phyloP scores from a whole-genome alignment of 192 early-diverging fungal species.

The Backusella sp. region DNA sequence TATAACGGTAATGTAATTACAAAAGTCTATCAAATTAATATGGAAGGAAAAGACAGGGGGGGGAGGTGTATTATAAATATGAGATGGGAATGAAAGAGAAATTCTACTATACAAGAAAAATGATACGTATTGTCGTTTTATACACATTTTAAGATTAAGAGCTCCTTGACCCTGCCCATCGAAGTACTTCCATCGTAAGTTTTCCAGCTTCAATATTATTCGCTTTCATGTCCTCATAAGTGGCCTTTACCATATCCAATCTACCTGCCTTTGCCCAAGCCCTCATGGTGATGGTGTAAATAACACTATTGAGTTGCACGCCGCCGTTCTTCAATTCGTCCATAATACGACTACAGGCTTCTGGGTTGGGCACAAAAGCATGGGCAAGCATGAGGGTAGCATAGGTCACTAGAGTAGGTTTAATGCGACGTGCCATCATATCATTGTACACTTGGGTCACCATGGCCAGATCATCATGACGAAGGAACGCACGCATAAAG shows the following conservation, averaged over 20 bases:
- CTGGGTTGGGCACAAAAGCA: slow-evolving; percentile 32
- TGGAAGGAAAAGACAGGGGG: not conserved
- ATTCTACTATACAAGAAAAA: not conserved
- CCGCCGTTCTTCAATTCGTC: slow-evolving; percentile 18
- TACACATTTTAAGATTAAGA: slow-evolving; percentile 1
- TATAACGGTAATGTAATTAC: not conserved
- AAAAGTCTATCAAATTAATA: not conserved
- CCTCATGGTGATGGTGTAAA: slow-evolving; percentile 39
- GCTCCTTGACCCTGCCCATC: slow-evolving; percentile 12
- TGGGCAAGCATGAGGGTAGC: slow-evolving; percentile 39
- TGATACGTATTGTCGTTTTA: not conserved
- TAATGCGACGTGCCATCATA: slow-evolving; percentile 28
- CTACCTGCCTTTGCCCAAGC: slow-evolving; percentile 37
- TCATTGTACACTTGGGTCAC: slow-evolving; percentile 33
- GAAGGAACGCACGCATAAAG: slow-evolving; percentile 40
- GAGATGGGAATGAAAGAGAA: not conserved
- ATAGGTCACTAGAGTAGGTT: slow-evolving; percentile 35
- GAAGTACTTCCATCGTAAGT: slow-evolving; percentile 27
- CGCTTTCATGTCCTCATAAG: slow-evolving; percentile 38
- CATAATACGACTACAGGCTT: slow-evolving; percentile 20
- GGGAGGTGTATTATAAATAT: not conserved
- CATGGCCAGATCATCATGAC: slow-evolving; percentile 22
- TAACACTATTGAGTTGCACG: slow-evolving; percentile 27
- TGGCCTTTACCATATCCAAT: slow-evolving; percentile 21
- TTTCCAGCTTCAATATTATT: slow-evolving; percentile 26